A percentile compares a stretch with the other conserved stretches of the same genome.
phyloP scores from a whole-genome alignment of 2,329 filamentous ascomycete genomes.

The Aspergillus persii region DNA sequence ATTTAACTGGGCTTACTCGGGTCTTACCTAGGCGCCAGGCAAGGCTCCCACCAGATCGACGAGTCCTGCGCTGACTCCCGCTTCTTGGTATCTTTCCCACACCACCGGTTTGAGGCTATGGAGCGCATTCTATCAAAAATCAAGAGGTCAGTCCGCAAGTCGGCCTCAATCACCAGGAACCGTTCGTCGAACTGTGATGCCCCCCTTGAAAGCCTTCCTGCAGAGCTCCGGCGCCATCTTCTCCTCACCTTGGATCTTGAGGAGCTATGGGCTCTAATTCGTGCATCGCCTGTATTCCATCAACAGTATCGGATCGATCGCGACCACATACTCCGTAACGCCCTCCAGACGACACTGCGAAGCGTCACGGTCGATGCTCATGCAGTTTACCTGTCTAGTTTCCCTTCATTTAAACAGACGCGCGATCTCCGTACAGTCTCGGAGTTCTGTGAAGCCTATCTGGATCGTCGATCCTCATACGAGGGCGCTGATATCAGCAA shows the following conservation, averaged over 20 bases:
- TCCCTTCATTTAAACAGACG: neutral
- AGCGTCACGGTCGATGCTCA: slow-evolving; percentile 14
- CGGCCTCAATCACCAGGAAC: neutral
- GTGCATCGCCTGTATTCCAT: slow-evolving; percentile 26
- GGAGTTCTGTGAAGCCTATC: neutral
- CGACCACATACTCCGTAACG: slow-evolving; percentile 17
- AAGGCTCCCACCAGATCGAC: too few relatives aligned
- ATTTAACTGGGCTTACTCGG: too few relatives aligned
- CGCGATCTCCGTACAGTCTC: neutral
- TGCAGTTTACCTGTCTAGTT: slow-evolving; percentile 3
- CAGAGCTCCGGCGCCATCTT: slow-evolving; percentile 24
- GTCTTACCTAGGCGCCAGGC: too few relatives aligned
- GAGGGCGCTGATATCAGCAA: neutral
- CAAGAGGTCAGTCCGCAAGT: neutral
- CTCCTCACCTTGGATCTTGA: slow-evolving; percentile 18
- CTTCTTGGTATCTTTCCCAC: neutral
- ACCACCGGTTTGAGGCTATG: neutral
- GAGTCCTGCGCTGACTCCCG: too few relatives aligned
- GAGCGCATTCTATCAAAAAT: neutral
- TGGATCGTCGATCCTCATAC: neutral
- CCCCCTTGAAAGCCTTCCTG: slow-evolving; percentile 14
- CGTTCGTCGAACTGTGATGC: neutral
- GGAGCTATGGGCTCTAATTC: slow-evolving; percentile 20
- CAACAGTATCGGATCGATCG: slow-evolving; percentile 25
- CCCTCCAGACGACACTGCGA: slow-evolving; percentile 16